Conservation (phyloP, 306 rosid species). For the Cucurbita ficifolia region DNA sequence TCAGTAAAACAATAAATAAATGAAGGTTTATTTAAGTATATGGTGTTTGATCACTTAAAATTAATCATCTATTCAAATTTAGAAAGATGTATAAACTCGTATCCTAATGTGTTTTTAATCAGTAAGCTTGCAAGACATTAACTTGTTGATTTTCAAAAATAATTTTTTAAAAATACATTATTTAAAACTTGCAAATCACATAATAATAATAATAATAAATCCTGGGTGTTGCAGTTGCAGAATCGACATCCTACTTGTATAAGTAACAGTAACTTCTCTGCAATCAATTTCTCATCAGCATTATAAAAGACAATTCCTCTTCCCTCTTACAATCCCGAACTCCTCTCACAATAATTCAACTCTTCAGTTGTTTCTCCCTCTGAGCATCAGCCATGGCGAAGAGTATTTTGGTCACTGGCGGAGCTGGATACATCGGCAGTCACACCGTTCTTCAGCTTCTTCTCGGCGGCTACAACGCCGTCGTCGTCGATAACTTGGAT, state of each 20-base stretch:
- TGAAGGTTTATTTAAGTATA: too few species aligned
- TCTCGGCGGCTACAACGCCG: constrained; percentile 52
- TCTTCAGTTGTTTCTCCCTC: neutral
- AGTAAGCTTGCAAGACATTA: too few species aligned
- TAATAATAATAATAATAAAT: too few species aligned
- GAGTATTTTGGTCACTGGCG: constrained; percentile 74
- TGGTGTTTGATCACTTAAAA: too few species aligned
- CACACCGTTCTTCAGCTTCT: constrained; percentile 89
- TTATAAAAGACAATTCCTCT: neutral
- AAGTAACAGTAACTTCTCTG: constrained; percentile 1
- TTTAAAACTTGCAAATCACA: too few species aligned
- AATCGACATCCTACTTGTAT: neutral
- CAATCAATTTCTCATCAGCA: neutral
- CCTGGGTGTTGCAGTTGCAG: neutral
- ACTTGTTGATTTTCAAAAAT: too few species aligned
- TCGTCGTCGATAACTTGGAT: constrained; percentile 74
- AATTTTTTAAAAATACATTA: too few species aligned
- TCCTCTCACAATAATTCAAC: neutral
- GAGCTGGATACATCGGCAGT: constrained; percentile 90
- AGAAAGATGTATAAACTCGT: too few species aligned
- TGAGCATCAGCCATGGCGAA: constrained; percentile 21
- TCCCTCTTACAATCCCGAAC: neutral
- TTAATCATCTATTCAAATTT: too few species aligned
- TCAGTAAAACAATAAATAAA: too few species aligned
- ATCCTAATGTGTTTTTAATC: too few species aligned